Base-by-base conservation (phyloP, 768 basidiomycete species). In the Trichaptum fuscoviolaceum region DNA sequence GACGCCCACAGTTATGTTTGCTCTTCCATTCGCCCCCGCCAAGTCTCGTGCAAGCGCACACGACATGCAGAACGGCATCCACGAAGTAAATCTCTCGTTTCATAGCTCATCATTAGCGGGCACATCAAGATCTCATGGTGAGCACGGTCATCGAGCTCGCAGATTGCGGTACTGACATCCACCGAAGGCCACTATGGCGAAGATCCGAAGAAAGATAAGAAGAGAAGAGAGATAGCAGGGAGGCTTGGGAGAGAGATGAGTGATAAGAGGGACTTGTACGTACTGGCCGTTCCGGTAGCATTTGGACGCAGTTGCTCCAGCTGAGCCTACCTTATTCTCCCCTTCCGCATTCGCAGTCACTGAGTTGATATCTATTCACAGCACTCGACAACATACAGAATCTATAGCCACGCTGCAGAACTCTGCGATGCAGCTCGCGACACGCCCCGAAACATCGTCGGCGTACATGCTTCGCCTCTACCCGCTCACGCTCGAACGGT, bases 191-290 rank as follows among this genome's bases (percentile, higher is more conserved):
- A 52, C 42, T 52, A 52, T 20, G 42, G 42, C 42, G 83, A 84
- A 68, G 83, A 84, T 60, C 73, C 76, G 20, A 81, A 86, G 78
- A 85, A 83, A 71, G 89, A 90, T 65, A 87, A 84, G 80, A 85
- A 85, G 75, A 80, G 87, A 68, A 88, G 85, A 71, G 90, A 92
- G 64, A 73, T 88, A 34, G 82, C 85, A n/a, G 85, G 86, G 64
- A 90, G 86, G 78, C 74, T 89, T 30, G 86, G 85, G 25, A 91
- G 88, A 74, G 91, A 92, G 70, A 83, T 90, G 79, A 82, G 75
- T 72, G 91, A 93, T 75, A 81, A 90, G 67, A 79, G 89, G 70
- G 90, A 92, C 74, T 90, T 92, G 91, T 91, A 71, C 73, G 85
- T 81, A 60, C 42, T 35, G 63, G 66, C 66, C 42, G 5, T 52